Evolutionary conservation across 192 early-diverging fungal genomes (phyloP).

Genomic region (Coemansia sp.): DNA sequence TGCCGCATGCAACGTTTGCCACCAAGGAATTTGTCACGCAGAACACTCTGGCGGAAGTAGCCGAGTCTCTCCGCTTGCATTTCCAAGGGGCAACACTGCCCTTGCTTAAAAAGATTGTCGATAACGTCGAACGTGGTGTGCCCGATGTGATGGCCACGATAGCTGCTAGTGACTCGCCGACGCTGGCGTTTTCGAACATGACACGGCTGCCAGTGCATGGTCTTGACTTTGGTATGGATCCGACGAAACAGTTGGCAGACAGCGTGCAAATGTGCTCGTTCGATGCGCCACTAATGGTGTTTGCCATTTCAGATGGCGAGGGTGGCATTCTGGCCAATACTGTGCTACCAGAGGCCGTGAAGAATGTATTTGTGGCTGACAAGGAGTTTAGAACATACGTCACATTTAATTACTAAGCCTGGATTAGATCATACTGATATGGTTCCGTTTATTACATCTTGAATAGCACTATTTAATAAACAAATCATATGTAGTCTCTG

Average conservation of each 20-base stretch:
- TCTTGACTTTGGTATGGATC: conserved; percentile 10
- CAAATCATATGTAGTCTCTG: too few species aligned
- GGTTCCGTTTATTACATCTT: too few species aligned
- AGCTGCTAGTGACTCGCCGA: conserved; percentile 17
- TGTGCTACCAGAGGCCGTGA: conserved; percentile 8
- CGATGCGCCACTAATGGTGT: conserved; percentile 21
- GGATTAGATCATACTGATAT: too few species aligned
- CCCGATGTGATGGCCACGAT: conserved; percentile 10
- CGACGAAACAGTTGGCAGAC: not conserved
- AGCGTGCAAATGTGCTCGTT: conserved; percentile 22
- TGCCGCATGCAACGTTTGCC: conserved; percentile 7
- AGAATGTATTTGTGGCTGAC: not conserved
- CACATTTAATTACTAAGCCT: not conserved
- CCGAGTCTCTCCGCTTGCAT: conserved; percentile 1
- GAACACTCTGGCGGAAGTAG: conserved; percentile 4
- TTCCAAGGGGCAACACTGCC: not conserved
- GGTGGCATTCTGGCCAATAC: conserved; percentile 21
- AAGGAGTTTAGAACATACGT: not conserved
- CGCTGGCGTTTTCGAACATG: conserved; percentile 31
- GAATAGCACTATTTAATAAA: too few species aligned
- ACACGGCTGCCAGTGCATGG: not conserved
- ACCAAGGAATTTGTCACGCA: conserved; percentile 12
- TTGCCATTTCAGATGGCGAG: conserved; percentile 18
- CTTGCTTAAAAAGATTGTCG: not conserved
- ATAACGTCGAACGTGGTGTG: not conserved